Evolutionary conservation across 2,329 filamentous ascomycete species (phyloP), one percentile per base, ranked within the genome.

Genomic region (Apiospora koreana): DNA sequence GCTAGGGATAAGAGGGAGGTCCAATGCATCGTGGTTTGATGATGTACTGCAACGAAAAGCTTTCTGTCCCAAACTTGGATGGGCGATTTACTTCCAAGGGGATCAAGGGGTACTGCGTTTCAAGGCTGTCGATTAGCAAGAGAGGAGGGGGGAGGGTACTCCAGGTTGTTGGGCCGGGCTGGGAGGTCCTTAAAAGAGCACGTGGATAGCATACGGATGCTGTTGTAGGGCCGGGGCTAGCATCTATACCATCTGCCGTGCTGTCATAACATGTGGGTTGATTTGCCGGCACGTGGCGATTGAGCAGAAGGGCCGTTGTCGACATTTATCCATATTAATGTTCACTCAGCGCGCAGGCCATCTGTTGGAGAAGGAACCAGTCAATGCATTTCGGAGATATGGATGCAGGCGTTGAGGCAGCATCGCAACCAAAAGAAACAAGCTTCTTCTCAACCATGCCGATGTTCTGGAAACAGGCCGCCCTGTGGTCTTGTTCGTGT

Each of bases 241-340:
- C 28, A 9, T 12, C 41, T 38, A 62, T 62, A 12, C n/a, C 54
- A 62, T 62, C 54, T 62, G 54, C 54, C 54, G 54, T 31, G 31
- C 54, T 38, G 31, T 16, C 18, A 62, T n/a, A 8, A n/a, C 2
- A n/a, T 62, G 54, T 21, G 31, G 54, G 31, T 18, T 35, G 54
- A 62, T n/a, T 62, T 62, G 54, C 54, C 54, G 54, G 54, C 54
- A 62, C 54, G 54, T 62, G 54, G 54, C 54, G 9, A 62, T 62
- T 12, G 31, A 38, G 1, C 18, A 62, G 9, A 62, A 62, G 54
- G 54, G 31, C 54, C 54, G 54, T 38, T 62, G 31, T 38, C 2
- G 8, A 9, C 9, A 62, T 62, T 62, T 62, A 62, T 62, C 54
- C 54, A 62, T 62, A 62, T 62, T 62, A 62, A 62, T 10, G 21